phyloP scores from a whole-genome alignment of 192 early-diverging fungal species.

The Chytriomyces sp. region DNA sequence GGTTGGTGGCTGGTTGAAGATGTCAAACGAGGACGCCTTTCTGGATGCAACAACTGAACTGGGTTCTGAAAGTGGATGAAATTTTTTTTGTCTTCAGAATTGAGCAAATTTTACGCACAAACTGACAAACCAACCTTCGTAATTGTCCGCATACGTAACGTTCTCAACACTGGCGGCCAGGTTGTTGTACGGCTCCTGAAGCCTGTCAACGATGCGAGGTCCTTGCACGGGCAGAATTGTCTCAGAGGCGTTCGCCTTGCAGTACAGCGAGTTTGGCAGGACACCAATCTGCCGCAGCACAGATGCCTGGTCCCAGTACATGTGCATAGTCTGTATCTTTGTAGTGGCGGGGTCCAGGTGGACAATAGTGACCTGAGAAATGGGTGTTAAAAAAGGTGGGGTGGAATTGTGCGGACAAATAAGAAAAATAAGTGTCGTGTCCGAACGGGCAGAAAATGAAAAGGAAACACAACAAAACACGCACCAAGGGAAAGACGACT shows the following conservation, averaged over 20 bases:
- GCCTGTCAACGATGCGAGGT: constrained; percentile 42
- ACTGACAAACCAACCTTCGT: no score
- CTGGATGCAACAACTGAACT: neutral
- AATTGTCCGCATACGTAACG: neutral
- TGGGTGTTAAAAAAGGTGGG: neutral
- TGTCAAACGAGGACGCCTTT: neutral
- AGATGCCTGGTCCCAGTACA: constrained; percentile 66
- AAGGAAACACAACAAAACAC: neutral
- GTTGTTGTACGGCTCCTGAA: constrained; percentile 38
- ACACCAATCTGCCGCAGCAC: constrained; percentile 51
- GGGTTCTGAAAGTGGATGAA: no score
- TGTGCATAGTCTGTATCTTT: constrained; percentile 36
- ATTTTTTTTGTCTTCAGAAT: neutral
- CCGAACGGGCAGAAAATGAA: neutral
- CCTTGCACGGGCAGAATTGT: constrained; percentile 51
- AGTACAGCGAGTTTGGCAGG: constrained; percentile 51
- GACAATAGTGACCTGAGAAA: constrained; percentile 39
- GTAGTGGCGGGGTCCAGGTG: constrained; percentile 38
- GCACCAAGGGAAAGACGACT: constrained; percentile 40
- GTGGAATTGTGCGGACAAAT: neutral
- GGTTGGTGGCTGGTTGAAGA: neutral
- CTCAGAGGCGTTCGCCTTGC: constrained; percentile 57
- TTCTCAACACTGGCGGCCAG: neutral
- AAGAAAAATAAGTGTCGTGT: constrained; percentile 25
- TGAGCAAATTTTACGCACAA: no score